Evolutionary conservation across 768 basidiomycete species (phyloP), one percentile per base, ranked within the genome.

Genomic region (Mycena polygramma): DNA sequence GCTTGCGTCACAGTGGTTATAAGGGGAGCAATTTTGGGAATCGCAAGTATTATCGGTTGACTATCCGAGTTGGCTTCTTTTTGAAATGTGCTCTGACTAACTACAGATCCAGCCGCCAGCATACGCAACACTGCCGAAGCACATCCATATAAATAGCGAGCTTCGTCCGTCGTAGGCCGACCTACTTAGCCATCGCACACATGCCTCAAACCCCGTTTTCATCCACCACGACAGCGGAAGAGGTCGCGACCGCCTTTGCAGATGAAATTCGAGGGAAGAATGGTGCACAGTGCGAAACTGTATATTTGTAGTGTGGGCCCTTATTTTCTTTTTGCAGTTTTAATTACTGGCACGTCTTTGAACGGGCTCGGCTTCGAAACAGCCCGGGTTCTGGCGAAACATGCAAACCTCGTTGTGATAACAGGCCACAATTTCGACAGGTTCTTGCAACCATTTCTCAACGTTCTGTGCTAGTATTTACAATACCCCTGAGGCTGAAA

Each of bases 291-390:
- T 41, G 30, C 30, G 6, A 30, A 30, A 30, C 30, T 30, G 2
- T 6, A 6, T 2, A 30, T 30, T 6, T 2, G 30, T 30, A 30
- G 30, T 30, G 30, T 6, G 30, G 30, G 30, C 3, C 30, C 30
- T 30, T 30, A 30, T 30, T 30, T 30, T n/a, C 17, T 43, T 36
- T 22, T 26, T 35, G n/a, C 41, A 66, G 64, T 66, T 22, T 19
- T 66, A 15, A 46, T 66, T 10, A 66, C 64, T 26, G 64, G 64
- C n/a, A 66, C 64, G 3, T 66, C 64, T 2, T 13, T 57, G 11
- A 57, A 57, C 20, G 55, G 64, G 4, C 57, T 66, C 19, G 64
- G 64, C 7, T 66, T 57, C 22, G 55, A 66, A 41, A 57, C 55
- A 8, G 64, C 46, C 1, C 64, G 55, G 8, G 64, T 39, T 13